Conservation (phyloP, 148 eudicot species). For the Salicornia ramosissima region DNA sequence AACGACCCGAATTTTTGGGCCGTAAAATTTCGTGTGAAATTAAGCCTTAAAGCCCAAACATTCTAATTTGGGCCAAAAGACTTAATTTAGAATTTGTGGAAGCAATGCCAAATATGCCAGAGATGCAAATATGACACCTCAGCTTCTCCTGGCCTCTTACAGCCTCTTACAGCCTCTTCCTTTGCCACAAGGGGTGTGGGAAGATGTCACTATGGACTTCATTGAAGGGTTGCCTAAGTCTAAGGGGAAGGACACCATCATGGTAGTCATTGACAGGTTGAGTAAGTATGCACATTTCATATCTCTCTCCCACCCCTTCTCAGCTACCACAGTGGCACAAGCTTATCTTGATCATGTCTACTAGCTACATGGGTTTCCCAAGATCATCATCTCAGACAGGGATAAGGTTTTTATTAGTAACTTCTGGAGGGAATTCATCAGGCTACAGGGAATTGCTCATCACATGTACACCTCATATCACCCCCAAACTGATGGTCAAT, state of each 20-base stretch:
- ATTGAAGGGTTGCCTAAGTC: not conserved
- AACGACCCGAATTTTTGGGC: too few species aligned
- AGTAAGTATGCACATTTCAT: not conserved
- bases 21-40: too few species aligned
- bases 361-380: not conserved
- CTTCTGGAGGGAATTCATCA: not conserved
- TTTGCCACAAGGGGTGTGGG: not conserved
- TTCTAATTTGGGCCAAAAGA: too few species aligned
- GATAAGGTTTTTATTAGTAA: not conserved
- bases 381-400: not conserved
- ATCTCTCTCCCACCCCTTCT: constrained; percentile 4
- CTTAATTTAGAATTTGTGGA: too few species aligned
- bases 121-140: too few species aligned
- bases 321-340: not conserved
- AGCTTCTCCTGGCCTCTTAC: not conserved
- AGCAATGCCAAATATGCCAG: not conserved
- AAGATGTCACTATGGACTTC: not conserved
- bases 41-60: too few species aligned
- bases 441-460: too few species aligned
- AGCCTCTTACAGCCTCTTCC: not conserved
- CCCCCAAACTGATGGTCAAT: too few species aligned
- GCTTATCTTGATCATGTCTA: not conserved
- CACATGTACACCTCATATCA: too few species aligned
- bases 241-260: not conserved
- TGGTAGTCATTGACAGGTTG: not conserved